Percentiles rank a stretch among this genome's conserved stretches.
These are phyloP conservation scores for Sonneratia caseolaris DNA, from an alignment of 345 rosid genomes.

Conservation along the genomic window DNA sequence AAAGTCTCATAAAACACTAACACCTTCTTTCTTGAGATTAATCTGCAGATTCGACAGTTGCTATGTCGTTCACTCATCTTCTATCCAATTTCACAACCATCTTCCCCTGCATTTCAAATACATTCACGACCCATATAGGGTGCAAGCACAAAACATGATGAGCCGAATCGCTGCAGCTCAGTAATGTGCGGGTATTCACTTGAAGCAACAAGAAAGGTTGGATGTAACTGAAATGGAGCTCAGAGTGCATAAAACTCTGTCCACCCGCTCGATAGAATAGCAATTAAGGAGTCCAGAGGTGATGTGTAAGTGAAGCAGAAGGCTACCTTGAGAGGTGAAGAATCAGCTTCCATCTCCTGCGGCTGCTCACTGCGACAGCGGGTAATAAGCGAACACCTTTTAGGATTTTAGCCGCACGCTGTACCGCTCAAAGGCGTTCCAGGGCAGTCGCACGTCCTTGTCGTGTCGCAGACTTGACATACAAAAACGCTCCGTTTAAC, in stretches of 20 bases:
- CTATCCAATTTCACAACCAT: not conserved
- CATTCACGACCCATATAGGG: not conserved
- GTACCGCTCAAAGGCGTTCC: no score
- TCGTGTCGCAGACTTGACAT: no score
- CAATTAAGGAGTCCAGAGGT: not conserved
- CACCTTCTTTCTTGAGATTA: not conserved
- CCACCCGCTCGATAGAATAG: not conserved
- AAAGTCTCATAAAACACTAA: not conserved
- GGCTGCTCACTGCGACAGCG: not conserved
- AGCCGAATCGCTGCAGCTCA: not conserved
- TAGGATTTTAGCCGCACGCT: no score
- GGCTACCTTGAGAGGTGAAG: conserved; percentile 42
- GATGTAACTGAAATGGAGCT: not conserved
- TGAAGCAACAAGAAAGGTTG: not conserved
- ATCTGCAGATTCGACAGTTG: not conserved
- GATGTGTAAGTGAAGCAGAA: not conserved
- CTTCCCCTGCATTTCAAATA: not conserved
- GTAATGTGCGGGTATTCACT: no score
- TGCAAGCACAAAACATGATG: not conserved
- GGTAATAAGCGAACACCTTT: not conserved
- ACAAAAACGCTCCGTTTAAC: no score
- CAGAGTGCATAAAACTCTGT: not conserved
- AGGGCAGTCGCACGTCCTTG: no score
- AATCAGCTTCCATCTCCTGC: conserved; percentile 30
- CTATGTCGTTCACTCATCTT: not conserved